These are phyloP conservation scores for Linum trigynum DNA, from an alignment of 345 rosid genomes.

Conservation along the genomic window DNA sequence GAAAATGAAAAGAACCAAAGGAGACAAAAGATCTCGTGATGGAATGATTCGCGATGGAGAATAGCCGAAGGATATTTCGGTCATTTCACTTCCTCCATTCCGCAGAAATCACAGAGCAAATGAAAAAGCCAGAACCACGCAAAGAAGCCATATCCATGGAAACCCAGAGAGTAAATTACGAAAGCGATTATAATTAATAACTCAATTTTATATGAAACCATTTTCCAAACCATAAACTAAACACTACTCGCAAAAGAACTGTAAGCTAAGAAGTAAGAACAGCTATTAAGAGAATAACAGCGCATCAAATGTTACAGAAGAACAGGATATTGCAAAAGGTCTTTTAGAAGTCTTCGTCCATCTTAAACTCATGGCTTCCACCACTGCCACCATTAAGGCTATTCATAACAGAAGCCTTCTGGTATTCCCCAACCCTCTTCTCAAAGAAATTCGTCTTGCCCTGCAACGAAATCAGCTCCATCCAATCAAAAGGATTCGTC, in stretches of 20 bases:
- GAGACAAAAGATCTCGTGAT: background rate
- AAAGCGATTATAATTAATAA: no score
- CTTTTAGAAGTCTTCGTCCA: conserved; percentile 65
- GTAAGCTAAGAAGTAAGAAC: background rate
- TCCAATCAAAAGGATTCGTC: conserved; percentile 80
- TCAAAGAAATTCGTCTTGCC: conserved; percentile 88
- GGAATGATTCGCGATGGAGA: background rate
- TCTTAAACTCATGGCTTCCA: conserved; percentile 50
- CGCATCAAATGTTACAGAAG: background rate
- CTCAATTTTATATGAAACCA: background rate
- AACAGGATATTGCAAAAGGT: background rate
- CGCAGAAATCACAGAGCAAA: no score
- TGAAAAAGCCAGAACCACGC: no score
- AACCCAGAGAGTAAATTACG: background rate
- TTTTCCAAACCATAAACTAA: background rate
- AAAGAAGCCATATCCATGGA: no score
- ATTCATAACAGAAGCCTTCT: conserved; percentile 73
- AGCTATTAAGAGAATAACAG: background rate
- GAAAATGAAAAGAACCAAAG: no score
- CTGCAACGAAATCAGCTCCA: conserved; percentile 77
- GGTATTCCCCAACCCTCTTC: conserved; percentile 79
- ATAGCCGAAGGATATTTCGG: background rate
- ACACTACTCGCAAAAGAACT: background rate
- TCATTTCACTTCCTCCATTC: background rate
- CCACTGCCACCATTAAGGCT: conserved; percentile 51